Percentiles rank a stretch among this genome's conserved stretches.
These are phyloP conservation scores for Fusarium tuaranense DNA, from an alignment of 2,329 filamentous ascomycete species.

Conservation along the genomic window DNA sequence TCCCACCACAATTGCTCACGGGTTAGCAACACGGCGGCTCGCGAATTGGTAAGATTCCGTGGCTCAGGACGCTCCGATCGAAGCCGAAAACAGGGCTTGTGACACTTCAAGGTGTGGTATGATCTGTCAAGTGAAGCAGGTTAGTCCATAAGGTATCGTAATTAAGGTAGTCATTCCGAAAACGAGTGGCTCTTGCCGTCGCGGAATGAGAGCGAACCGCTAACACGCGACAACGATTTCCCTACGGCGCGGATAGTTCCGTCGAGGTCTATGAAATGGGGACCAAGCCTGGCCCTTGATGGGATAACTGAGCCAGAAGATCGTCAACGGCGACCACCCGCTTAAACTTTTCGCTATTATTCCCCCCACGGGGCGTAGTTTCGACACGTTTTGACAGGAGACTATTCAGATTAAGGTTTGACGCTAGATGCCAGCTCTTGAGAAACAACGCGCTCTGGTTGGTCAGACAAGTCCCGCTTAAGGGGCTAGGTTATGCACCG, in stretches of 20 bases:
- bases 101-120: neutral
- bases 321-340: neutral
- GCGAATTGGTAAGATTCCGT: neutral
- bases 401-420: neutral
- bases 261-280: neutral
- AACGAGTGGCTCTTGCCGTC: neutral
- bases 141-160: neutral
- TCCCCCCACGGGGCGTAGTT: neutral
- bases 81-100: neutral
- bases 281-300: too few species aligned
- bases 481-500: neutral
- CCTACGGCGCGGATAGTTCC: neutral
- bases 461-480: neutral
- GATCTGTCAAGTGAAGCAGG: neutral
- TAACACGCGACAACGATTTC: neutral
- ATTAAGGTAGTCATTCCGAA: neutral
- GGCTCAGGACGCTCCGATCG: neutral
- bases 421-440: neutral
- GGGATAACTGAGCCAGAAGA: too few species aligned
- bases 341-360: neutral
- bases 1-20: neutral
- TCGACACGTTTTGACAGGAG: neutral
- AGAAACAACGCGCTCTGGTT: neutral
- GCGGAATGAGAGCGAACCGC: neutral
- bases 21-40: neutral